Evolutionary conservation across 2,329 filamentous ascomycete species (phyloP).

Genomic region (Colletotrichum horii): DNA sequence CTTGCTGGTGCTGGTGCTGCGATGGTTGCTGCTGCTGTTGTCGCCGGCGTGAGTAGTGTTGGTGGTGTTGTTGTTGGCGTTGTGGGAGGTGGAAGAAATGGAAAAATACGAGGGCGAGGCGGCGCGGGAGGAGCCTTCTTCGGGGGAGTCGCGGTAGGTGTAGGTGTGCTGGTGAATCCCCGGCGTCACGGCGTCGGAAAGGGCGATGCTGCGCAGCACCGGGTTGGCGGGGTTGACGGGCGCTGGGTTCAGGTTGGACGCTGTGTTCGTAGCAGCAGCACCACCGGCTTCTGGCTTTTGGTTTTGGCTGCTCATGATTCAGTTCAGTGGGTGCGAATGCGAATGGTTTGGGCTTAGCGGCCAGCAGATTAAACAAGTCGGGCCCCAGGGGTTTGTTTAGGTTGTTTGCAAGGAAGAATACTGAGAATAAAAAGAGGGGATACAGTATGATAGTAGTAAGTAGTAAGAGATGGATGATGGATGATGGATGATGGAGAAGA

Average conservation of each 20-base stretch:
- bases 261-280: too few relatives aligned
- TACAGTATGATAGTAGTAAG: neutral
- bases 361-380: neutral
- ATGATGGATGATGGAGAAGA: too few relatives aligned
- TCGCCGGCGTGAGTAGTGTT: neutral
- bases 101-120: constrained; percentile 29
- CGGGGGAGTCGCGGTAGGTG: constrained; percentile 25
- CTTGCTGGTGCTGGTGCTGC: neutral
- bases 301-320: constrained; percentile 16
- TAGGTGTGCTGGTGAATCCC: constrained; percentile 32
- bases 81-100: constrained; percentile 15
- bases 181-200: constrained; percentile 31
- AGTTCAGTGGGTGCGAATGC: neutral
- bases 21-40: neutral
- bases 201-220: constrained; percentile 18
- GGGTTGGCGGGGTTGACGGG: constrained; percentile 20
- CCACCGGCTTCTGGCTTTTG: too few relatives aligned
- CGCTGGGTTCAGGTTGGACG: constrained; percentile 6
- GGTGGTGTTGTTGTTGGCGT: neutral
- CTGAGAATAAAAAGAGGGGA: neutral
- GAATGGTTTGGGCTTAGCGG: neutral
- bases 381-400: neutral
- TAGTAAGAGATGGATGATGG: neutral
- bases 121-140: constrained; percentile 7
- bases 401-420: neutral